Evolutionary conservation across 441 rosid species (phyloP).

Genomic region (Oxalis stricta): DNA sequence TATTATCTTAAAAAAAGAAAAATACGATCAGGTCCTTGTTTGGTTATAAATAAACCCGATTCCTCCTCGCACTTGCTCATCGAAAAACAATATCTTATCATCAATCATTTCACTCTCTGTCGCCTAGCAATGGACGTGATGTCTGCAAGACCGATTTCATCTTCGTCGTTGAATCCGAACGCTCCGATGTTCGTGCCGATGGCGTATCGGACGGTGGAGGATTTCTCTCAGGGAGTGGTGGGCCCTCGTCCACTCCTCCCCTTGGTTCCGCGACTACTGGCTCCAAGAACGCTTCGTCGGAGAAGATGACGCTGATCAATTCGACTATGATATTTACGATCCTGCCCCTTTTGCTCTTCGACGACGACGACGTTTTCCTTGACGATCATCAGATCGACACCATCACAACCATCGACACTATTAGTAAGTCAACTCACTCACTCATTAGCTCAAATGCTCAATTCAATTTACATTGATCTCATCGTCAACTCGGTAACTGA

Average conservation of each 20-base stretch:
- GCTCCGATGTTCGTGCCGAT: conserved; percentile 53
- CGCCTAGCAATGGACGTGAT: conserved; percentile 26
- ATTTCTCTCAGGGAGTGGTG: conserved; percentile 67
- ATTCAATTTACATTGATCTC: too few relatives aligned
- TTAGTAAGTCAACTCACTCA: too few relatives aligned
- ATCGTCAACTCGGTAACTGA: not conserved
- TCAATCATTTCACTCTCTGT: not conserved
- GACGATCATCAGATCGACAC: not conserved
- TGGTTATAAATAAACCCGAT: too few relatives aligned
- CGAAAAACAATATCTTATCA: too few relatives aligned
- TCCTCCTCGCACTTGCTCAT: too few relatives aligned
- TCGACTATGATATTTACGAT: conserved; percentile 5
- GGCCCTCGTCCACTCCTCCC: conserved; percentile 38
- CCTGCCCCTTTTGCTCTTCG: conserved; percentile 7
- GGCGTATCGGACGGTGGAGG: conserved; percentile 47
- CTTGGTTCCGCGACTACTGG: conserved; percentile 65
- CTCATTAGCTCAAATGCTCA: too few relatives aligned
- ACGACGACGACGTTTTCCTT: conserved; percentile 15
- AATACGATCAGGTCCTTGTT: too few relatives aligned
- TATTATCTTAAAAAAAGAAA: too few relatives aligned
- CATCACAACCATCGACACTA: not conserved
- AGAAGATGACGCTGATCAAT: conserved; percentile 17
- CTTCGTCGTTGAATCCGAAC: conserved; percentile 37
- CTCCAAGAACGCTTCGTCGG: conserved; percentile 40
- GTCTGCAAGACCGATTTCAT: conserved; percentile 13